phyloP scores from a whole-genome alignment of 179 eudicot species.

The Silene vulgaris region DNA sequence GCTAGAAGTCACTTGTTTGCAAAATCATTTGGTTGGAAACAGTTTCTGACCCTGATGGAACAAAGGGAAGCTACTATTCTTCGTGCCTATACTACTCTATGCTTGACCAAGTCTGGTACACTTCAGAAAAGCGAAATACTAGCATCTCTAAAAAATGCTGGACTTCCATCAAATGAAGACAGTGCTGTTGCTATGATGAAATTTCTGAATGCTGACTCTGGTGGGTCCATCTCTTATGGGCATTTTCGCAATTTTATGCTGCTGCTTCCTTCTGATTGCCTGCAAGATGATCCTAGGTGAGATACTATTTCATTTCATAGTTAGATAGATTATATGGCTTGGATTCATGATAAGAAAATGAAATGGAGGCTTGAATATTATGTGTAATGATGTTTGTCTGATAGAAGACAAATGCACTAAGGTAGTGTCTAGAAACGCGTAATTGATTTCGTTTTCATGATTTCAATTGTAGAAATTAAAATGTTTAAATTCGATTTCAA shows the following conservation, averaged over 20 bases:
- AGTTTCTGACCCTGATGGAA: conserved; percentile 78
- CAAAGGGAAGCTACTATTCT: conserved; percentile 92
- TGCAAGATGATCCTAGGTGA: conserved; percentile 92
- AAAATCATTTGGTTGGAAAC: conserved; percentile 93
- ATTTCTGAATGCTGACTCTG: conserved; percentile 76
- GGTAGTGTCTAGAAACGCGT: too few species aligned
- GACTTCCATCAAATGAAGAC: conserved; percentile 91
- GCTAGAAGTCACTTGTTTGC: conserved; percentile 82
- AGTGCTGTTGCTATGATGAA: conserved; percentile 93
- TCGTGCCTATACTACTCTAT: conserved; percentile 87
- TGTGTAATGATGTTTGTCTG: not conserved
- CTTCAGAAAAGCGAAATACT: conserved; percentile 79
- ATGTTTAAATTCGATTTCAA: too few species aligned
- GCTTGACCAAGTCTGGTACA: conserved; percentile 89
- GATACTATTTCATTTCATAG: conserved; percentile 17
- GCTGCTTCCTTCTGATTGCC: conserved; percentile 79
- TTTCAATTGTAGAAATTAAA: too few species aligned
- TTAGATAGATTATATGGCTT: not conserved
- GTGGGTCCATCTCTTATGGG: conserved; percentile 91
- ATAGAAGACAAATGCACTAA: too few species aligned
- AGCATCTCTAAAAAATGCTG: conserved; percentile 77
- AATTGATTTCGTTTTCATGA: too few species aligned
- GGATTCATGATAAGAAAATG: not conserved
- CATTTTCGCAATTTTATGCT: conserved; percentile 91
- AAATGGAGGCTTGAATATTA: not conserved